These are phyloP conservation scores for Epithemia pelagica DNA, from an alignment of 108 stramenopile species.

Conservation along the genomic window DNA sequence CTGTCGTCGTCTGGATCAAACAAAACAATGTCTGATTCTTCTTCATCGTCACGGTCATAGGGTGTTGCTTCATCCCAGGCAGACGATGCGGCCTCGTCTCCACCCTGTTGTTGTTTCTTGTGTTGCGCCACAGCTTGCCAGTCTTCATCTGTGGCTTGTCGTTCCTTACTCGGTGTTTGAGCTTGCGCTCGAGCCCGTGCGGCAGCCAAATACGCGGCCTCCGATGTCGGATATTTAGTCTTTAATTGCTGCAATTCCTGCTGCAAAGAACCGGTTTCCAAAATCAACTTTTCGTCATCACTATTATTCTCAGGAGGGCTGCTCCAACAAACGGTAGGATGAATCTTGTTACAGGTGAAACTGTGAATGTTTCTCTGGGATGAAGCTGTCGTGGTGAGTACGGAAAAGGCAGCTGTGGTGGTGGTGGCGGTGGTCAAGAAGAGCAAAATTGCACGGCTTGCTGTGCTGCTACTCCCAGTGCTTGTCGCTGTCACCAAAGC, in stretches of 20 bases:
- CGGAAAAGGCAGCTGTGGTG: too few relatives aligned
- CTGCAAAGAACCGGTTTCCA: neutral
- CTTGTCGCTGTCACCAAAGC: too few relatives aligned
- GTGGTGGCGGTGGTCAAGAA: too few relatives aligned
- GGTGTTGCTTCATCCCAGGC: neutral
- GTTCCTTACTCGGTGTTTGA: slow-evolving; percentile 14
- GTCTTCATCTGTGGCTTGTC: slow-evolving; percentile 29
- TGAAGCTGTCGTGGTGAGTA: too few relatives aligned
- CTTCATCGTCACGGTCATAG: slow-evolving; percentile 17
- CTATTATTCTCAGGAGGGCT: too few relatives aligned
- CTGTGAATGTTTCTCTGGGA: too few relatives aligned
- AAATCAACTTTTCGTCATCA: too few relatives aligned
- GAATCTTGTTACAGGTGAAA: too few relatives aligned
- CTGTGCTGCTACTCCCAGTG: too few relatives aligned
- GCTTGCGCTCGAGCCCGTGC: slow-evolving; percentile 32
- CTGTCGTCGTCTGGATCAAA: slow-evolving; percentile 15
- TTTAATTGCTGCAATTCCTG: slow-evolving; percentile 15
- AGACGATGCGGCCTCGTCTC: slow-evolving; percentile 27
- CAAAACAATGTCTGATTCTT: slow-evolving; percentile 32
- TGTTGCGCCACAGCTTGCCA: slow-evolving; percentile 27
- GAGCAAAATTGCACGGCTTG: too few relatives aligned
- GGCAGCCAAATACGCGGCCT: slow-evolving; percentile 37
- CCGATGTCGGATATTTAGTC: slow-evolving; percentile 27
- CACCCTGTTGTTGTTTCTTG: slow-evolving; percentile 21
- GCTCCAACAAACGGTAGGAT: too few relatives aligned